Evolutionary conservation across 345 rosid species (phyloP), one percentile per base, ranked within the genome.

Genomic region (Trapa bicornis): DNA sequence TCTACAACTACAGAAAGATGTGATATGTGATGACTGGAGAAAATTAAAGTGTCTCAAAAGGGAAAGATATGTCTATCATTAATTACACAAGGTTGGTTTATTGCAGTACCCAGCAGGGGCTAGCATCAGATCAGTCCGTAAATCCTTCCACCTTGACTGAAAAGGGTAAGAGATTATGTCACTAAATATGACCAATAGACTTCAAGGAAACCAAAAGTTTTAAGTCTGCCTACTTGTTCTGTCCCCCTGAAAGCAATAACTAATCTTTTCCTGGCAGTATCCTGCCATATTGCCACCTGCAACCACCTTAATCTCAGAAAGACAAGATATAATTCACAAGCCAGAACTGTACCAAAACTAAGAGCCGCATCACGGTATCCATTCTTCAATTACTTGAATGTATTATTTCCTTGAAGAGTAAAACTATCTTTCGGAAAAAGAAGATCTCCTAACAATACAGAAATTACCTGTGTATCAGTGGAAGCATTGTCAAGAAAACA

Each of bases 271-370:
- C 90, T 76, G 65, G 83, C 85, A 69, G 80, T 78, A 77, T 93
- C 98, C 73, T 92, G 97, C 98, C 98, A 93, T 70, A 93, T 84
- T 75, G 98, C 98, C 67, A 86, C 90, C 98, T 93, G 82, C 61
- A 72, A 69, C 47, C 68, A 67, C 53, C 66, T 48, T 68, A 37
- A 61, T 70, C 65, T 84, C 45, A 75, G 72, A 75, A 67, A 72
- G 58, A 65, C 71, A 68, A 32, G 17, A 71, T 50, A 22, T 37
- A 48, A 11, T n/a, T 1, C 16, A 37, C 69, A 37, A 41, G 29
- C 42, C 17, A 45, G 48, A 45, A 45, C 48, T 7, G 8, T 45
- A 45, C 13, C 13, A 45, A 45, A 45, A 45, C 48, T 13, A 45
- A 0, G 12, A 11, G 48, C 48, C 48, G 60, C 50, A 35, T 37